Conservation (phyloP, 2,329 filamentous ascomycete species). For the Alternaria sp. region DNA sequence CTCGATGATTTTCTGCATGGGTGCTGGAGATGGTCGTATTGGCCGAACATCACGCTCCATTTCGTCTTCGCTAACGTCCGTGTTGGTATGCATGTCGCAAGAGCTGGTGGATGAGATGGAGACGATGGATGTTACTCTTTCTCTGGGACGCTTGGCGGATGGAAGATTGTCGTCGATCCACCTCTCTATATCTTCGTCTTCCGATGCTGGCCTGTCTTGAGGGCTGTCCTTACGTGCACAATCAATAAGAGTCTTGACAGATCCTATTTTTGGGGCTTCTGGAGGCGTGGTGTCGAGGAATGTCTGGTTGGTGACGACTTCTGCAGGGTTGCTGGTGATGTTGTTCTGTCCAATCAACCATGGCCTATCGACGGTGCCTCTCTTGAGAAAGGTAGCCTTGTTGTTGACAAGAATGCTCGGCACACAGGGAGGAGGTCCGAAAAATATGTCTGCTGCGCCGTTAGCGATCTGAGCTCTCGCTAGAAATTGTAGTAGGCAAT, state of each 20-base stretch:
- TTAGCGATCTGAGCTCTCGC: constrained; percentile 9
- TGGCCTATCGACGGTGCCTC: constrained; percentile 2
- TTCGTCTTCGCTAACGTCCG: constrained; percentile 35
- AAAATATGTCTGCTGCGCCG: constrained; percentile 8
- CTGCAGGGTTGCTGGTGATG: constrained; percentile 5
- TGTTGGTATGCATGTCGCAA: constrained; percentile 37
- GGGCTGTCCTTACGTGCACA: not conserved
- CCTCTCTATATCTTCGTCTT: constrained; percentile 28
- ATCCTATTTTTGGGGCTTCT: not conserved
- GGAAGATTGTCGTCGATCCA: constrained; percentile 36
- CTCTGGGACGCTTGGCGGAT: constrained; percentile 23
- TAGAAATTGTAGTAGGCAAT: not conserved
- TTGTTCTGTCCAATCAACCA: not conserved
- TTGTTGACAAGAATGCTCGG: constrained; percentile 8
- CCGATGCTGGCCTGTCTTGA: not conserved
- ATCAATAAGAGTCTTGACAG: not conserved
- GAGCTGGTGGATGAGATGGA: constrained; percentile 38
- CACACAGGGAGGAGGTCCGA: constrained; percentile 3
- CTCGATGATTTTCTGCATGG: constrained; percentile 32
- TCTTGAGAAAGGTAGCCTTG: constrained; percentile 13
- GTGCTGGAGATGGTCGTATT: constrained; percentile 15
- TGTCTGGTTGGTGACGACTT: not conserved
- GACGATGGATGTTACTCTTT: constrained; percentile 33
- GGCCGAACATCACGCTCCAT: constrained; percentile 4
- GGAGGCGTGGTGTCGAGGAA: not conserved